Evolutionary conservation across 352 stramenopile species (phyloP), one percentile per base, ranked within the genome.

Genomic region (Thraustochytrium sp.): DNA sequence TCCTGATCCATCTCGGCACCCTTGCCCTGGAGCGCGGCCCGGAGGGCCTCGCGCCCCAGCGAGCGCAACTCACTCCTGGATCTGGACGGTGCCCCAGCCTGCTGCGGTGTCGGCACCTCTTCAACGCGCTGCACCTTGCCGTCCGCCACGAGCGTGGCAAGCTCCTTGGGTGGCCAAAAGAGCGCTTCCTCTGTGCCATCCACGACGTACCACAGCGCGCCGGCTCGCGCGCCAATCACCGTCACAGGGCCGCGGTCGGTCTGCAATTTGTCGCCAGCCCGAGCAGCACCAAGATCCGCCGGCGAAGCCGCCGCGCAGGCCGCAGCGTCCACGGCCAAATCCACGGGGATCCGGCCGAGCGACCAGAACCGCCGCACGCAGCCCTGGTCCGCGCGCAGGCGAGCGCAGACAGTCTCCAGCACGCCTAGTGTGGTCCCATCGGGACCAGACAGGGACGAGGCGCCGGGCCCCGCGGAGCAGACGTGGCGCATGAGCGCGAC

Each of bases 141-240:
- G 11, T 80, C 31, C 3, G 5, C 3, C 8, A 80, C 68, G 11
- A 75, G 53, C 18, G 9, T 21, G 9, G 11, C 36, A 1, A 80
- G 38, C 37, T 80, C 68, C 5, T 8, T 16, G 13, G 68, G 68
- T 21, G 68, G 23, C 68, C 68, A 80, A 34, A 65, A 80, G 5
- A 80, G 51, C 4, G 53, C 68, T 11, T 63, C 8, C 8, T 80
- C 68, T 31, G 46, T n/a, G n/a, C 68, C 68, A 29, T 63, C 31
- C 18, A 80, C 68, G 29, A 23, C 21, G 44, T 80, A 80, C 68
- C 68, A 77, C 3, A 80, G 23, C 46, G 68, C 48, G 68, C 68
- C 68, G 9, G 3, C n/a, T 9, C 53, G 46, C 29, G 48, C 40
- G 18, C 68, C 68, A 29, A 80, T n/a, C n/a, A 80, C 38, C 21